Conservation (phyloP, 257 asterid species). For the Petunia axillaris region DNA sequence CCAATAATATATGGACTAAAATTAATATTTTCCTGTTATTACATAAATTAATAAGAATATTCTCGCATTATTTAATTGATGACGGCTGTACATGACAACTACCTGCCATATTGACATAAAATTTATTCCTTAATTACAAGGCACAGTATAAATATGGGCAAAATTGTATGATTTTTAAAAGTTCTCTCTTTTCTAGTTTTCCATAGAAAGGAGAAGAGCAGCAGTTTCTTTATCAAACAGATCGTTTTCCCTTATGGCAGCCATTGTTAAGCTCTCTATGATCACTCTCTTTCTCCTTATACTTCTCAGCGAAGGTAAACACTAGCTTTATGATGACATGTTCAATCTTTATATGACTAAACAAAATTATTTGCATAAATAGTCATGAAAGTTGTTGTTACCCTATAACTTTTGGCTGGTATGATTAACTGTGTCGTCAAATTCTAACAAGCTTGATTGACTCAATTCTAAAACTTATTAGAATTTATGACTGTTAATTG, state of each 20-base stretch:
- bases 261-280: neutral
- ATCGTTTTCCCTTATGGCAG: slow-evolving; percentile 3
- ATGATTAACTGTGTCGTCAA: neutral
- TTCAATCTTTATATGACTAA: neutral
- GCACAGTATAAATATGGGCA: neutral
- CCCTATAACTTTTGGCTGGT: neutral
- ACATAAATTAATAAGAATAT: no score
- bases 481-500: neutral
- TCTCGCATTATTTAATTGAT: no score
- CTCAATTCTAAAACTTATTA: no score
- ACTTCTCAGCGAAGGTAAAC: slow-evolving; percentile 8
- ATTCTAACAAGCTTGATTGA: neutral
- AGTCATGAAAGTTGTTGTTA: neutral
- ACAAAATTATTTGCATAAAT: neutral
- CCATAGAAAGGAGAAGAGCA: neutral
- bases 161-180: neutral
- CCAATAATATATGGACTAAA: no score
- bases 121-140: neutral
- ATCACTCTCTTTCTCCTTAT: slow-evolving; percentile 4
- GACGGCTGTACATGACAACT: neutral
- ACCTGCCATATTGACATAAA: neutral
- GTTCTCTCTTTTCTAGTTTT: neutral
- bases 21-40: no score
- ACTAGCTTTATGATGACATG: neutral
- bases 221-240: slow-evolving; percentile 5